Evolutionary conservation across 768 basidiomycete species (phyloP).

Genomic region (Mycena olivaceomarginata): DNA sequence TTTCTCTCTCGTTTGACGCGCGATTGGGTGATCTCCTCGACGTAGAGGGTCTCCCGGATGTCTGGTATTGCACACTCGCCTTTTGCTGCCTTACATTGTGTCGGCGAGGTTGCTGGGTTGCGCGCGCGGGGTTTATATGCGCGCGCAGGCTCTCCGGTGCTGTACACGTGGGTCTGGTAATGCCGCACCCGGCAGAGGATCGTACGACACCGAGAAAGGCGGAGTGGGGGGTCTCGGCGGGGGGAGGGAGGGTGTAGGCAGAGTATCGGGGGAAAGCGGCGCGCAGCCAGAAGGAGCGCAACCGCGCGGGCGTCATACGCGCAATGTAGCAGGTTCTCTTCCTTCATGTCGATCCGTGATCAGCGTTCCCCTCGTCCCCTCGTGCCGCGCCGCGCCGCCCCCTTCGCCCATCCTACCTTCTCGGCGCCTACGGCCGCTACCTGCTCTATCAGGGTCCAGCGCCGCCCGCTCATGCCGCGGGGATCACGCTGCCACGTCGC

Average conservation of each 20-base stretch:
- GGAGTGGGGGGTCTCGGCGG: not conserved
- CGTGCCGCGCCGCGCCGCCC: not conserved
- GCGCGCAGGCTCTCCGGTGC: not conserved
- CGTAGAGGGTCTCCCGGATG: conserved; percentile 2
- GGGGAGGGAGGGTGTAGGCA: not conserved
- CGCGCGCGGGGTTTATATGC: not conserved
- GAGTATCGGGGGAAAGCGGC: not conserved
- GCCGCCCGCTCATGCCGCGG: conserved; percentile 3
- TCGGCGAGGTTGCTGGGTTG: conserved; percentile 1
- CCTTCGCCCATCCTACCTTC: conserved; percentile 6
- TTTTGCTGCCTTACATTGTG: conserved; percentile 1
- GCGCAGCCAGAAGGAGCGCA: not conserved
- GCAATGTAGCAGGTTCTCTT: conserved; percentile 6
- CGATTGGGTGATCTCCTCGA: conserved; percentile 9
- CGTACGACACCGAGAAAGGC: conserved; percentile 5
- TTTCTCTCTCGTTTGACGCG: conserved; percentile 1
- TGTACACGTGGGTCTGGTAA: conserved; percentile 5
- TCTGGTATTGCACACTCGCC: conserved; percentile 1
- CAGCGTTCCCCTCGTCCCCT: conserved; percentile 6
- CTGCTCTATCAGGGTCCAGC: conserved; percentile 6
- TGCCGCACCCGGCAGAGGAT: conserved; percentile 1
- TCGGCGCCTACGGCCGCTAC: conserved; percentile 1
- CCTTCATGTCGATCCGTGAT: not conserved
- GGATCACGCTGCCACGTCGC: not conserved
- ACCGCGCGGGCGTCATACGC: not conserved